Conservation (phyloP, 345 rosid genomes). For the Corchorus olitorius region DNA sequence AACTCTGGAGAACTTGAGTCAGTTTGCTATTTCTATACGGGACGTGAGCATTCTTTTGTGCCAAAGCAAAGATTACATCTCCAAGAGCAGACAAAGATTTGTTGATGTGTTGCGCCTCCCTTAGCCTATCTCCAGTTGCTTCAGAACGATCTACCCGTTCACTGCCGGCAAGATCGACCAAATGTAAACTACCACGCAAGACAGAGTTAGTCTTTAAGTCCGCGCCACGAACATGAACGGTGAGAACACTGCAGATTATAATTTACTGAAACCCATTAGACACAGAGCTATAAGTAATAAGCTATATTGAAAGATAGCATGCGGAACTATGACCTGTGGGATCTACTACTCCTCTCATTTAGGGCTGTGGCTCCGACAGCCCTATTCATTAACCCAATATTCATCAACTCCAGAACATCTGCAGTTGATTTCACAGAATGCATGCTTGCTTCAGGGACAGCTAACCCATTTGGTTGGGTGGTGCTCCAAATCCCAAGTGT, state of each 20-base stretch:
- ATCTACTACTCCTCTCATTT: constrained; percentile 98
- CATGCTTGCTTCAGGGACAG: constrained; percentile 98
- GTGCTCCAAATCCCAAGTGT: constrained; percentile 98
- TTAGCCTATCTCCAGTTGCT: constrained; percentile 93
- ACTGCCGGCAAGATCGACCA: constrained; percentile 98
- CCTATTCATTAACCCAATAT: constrained; percentile 77
- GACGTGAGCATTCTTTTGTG: constrained; percentile 84
- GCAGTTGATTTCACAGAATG: constrained; percentile 73
- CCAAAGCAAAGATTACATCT: constrained; percentile 89
- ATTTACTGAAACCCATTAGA: constrained; percentile 7
- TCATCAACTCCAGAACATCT: constrained; percentile 91
- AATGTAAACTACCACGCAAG: constrained; percentile 80
- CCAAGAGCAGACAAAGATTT: constrained; percentile 95
- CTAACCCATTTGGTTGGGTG: constrained; percentile 93
- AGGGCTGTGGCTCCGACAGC: constrained; percentile 90
- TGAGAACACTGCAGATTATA: constrained; percentile 72
- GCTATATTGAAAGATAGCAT: constrained; percentile 7
- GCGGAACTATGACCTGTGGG: constrained; percentile 71
- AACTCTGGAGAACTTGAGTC: constrained; percentile 98
- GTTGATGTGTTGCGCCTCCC: constrained; percentile 96
- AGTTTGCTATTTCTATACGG: constrained; percentile 97
- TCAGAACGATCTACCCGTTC: constrained; percentile 98
- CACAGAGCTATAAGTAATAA: neutral
- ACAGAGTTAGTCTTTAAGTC: constrained; percentile 70
- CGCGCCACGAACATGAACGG: constrained; percentile 84